Evolutionary conservation across 352 stramenopile species (phyloP), one percentile per base, ranked within the genome.

Genomic region (Globisporangium camurandrum): DNA sequence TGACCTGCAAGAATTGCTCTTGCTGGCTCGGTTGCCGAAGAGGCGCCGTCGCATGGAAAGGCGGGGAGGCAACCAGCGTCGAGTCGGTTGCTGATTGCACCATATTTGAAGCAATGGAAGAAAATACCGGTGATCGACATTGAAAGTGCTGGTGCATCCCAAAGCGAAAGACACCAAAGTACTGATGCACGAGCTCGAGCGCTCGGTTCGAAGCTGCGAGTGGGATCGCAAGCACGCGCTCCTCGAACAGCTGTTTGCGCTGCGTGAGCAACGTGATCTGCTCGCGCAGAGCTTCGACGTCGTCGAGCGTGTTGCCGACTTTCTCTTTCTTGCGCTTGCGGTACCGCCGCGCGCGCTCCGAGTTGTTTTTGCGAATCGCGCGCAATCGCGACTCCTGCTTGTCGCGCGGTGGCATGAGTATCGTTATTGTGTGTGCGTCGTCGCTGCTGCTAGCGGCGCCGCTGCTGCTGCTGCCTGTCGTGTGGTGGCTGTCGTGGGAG

Each of bases 101-200:
- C n/a, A n/a, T n/a, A n/a, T n/a, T n/a, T n/a, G n/a, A n/a, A n/a
- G n/a, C n/a, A n/a, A n/a, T n/a, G n/a, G n/a, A n/a, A n/a, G n/a
- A n/a, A n/a, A n/a, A n/a, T n/a, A n/a, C n/a, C n/a, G n/a, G n/a
- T n/a, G n/a, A n/a, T n/a, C n/a, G n/a, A n/a, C n/a, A n/a, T n/a
- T n/a, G n/a, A n/a, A n/a, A n/a, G n/a, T n/a, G n/a, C n/a, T n/a
- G n/a, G 10, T 41, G 27, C 23, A 75, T 47, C 0, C 66, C 66
- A 22, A 51, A 49, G 17, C 61, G 63, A n/a, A 75, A 75, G 43
- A 69, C 62, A 31, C 50, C 11, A 44, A 70, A 72, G 49, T 75
- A 75, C 42, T 75, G 62, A 34, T 62, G 57, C 44, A 68, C 56
- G 14, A 70, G 56, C 17, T 45, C 56, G 23, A 69, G 46, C 27